Evolutionary conservation across 1,284 basidiomycete species (phyloP), one percentile per base, ranked within the genome.

Genomic region (Mycena sp.): DNA sequence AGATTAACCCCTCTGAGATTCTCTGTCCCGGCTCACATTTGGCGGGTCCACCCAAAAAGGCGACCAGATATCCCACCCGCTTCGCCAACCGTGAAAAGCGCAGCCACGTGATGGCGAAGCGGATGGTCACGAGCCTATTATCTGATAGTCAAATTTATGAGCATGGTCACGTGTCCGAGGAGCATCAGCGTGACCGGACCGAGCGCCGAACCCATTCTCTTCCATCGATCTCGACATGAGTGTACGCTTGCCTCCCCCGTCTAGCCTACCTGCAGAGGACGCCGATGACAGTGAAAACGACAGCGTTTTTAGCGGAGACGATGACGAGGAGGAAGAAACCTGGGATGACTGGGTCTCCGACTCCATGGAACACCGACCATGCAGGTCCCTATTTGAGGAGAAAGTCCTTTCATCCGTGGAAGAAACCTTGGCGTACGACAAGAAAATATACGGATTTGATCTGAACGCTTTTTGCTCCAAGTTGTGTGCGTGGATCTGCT

Each of bases 321-420:
- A 46, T 61, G 69, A 71, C 35, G 86, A 89, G 12, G 83, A 87
- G 19, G 89, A 93, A 40, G 80, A 90, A 69, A 88, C 83, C 44
- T 94, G 90, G 83, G 90, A 92, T 61, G 93, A 94, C 73, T 94
- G 92, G 92, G 80, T 85, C 11, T 91, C 89, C 17, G 91, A 93
- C 72, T 88, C 87, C 45, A 79, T 80, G 43, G 74, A 79, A 38
- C 77, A 59, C 40, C 81, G 79, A 55, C 78, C 85, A 6, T 94
- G 92, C 72, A 81, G 80, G 71, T 94, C 94, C 0, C 83, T 98
- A n/a, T 97, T 98, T 73, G 91, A 93, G 57, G 85, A 90, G 65
- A 85, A 81, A 30, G 75, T 80, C 1, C 85, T 94, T 64, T 76
- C 84, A 29, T 87, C 87, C 0, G 87, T 86, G 16, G 77, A 86